Percentiles rank a stretch among this genome's conserved stretches.
These are phyloP conservation scores for Populus deltoides DNA, from an alignment of 345 rosid species.

Conservation along the genomic window DNA sequence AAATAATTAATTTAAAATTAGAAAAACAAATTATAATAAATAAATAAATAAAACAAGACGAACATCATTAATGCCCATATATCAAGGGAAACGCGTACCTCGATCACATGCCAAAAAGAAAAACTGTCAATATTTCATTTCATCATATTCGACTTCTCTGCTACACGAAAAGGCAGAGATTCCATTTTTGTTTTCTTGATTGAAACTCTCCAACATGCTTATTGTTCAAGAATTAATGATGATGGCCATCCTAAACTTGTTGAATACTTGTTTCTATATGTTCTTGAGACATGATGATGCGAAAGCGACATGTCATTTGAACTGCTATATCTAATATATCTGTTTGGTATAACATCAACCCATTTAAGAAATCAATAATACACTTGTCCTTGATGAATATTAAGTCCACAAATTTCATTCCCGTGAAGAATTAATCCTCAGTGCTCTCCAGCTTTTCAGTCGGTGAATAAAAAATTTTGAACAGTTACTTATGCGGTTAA, in stretches of 20 bases:
- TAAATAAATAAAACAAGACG: no score
- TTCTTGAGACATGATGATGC: not conserved
- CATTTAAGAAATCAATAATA: not conserved
- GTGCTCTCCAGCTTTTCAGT: not conserved
- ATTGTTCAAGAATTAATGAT: conserved; percentile 15
- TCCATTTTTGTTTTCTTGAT: not conserved
- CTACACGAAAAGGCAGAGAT: not conserved
- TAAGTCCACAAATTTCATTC: not conserved
- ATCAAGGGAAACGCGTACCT: not conserved
- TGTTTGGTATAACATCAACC: not conserved
- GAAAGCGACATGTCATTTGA: not conserved
- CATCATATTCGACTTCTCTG: not conserved
- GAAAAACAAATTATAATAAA: no score
- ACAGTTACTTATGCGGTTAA: not conserved
- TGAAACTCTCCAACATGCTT: not conserved
- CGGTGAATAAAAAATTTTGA: not conserved
- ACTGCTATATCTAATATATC: not conserved
- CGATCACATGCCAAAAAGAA: not conserved
- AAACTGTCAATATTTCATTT: not conserved
- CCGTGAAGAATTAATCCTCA: not conserved
- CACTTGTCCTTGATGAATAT: not conserved
- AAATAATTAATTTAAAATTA: no score
- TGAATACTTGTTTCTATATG: not conserved
- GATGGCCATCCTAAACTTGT: not conserved
- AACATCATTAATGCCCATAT: no score